A percentile compares a stretch with the other conserved stretches of the same genome.
phyloP scores from a whole-genome alignment of 495 filamentous ascomycete species.

The Annulohypoxylon nitens region DNA sequence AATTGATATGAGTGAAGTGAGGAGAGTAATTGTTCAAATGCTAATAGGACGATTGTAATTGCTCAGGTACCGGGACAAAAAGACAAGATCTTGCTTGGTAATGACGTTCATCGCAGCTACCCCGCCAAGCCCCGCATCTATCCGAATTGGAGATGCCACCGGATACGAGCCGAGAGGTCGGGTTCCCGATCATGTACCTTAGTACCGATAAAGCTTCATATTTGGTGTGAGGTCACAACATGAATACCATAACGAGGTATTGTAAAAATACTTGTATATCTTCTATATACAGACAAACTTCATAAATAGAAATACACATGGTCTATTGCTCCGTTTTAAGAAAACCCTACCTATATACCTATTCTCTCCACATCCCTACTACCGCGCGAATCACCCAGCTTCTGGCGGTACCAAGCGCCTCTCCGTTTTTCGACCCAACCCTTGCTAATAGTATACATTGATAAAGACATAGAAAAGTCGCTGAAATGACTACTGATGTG shows the following conservation, averaged over 20 bases:
- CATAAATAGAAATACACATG: neutral
- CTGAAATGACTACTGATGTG: neutral
- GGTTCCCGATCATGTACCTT: neutral
- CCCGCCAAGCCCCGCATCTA: slow-evolving; percentile 24
- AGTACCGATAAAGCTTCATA: neutral
- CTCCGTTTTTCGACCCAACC: slow-evolving; percentile 21
- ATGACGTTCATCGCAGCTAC: slow-evolving; percentile 42
- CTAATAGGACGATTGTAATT: neutral
- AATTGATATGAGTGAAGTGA: neutral
- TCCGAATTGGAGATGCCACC: neutral
- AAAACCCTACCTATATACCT: neutral
- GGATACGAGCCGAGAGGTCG: neutral
- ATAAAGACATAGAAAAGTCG: slow-evolving; percentile 25
- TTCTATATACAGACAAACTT: neutral
- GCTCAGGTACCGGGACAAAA: neutral
- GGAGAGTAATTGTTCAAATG: neutral
- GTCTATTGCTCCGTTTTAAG: slow-evolving; percentile 13
- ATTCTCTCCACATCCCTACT: slow-evolving; percentile 7
- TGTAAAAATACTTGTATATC: neutral
- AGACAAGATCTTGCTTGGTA: slow-evolving; percentile 7
- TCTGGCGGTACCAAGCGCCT: slow-evolving; percentile 15
- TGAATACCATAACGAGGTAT: too few species aligned
- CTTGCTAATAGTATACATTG: slow-evolving; percentile 30
- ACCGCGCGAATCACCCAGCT: slow-evolving; percentile 8
- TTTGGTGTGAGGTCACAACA: neutral